Base-by-base conservation (phyloP, 2,329 filamentous ascomycete species). In the Lecanicillium sp. region DNA sequence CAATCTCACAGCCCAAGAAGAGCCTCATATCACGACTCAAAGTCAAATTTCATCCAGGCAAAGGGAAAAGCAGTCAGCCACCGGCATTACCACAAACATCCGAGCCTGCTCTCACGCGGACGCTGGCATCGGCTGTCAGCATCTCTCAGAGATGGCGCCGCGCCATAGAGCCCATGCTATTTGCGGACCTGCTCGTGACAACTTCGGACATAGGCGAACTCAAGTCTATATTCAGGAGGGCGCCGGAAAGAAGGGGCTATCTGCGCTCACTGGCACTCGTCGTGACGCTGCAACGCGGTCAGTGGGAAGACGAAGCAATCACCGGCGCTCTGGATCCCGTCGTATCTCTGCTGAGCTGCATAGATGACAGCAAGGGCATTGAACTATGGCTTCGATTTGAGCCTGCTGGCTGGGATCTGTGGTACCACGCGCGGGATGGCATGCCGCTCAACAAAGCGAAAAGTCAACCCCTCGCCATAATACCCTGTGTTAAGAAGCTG, bases 91-190 rank as follows among this genome's bases (percentile, higher is more conserved):
- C n/a, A n/a, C n/a, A n/a, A n/a, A n/a, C n/a, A n/a, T n/a, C n/a
- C n/a, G n/a, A n/a, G n/a, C n/a, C n/a, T n/a, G n/a, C n/a, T n/a
- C n/a, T n/a, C 10, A 32, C n/a, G 20, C 17, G 37, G 45, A 41
- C 29, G 2, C 29, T 27, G 3, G 45, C 45, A 5, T 41, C 29
- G 9, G 37, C 29, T 0, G 44, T 37, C 9, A 9, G 20, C 5
- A n/a, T 40, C 4, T 48, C 37, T 10, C 11, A 5, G n/a, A 24
- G 17, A 15, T 48, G 44, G 37, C 43, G 32, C 32, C 37, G 23
- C 4, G 44, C 43, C 4, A 27, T 47, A 17, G 49, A 51, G 23
- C 33, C 43, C 10, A n/a, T 48, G 8, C 10, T 36, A 12, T 51
- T 42, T 26, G 37, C 49, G 3, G 14, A 37, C 15, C 14, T 51